Conservation (phyloP, 352 stramenopile genomes). For the Phytopythium helicoides region DNA sequence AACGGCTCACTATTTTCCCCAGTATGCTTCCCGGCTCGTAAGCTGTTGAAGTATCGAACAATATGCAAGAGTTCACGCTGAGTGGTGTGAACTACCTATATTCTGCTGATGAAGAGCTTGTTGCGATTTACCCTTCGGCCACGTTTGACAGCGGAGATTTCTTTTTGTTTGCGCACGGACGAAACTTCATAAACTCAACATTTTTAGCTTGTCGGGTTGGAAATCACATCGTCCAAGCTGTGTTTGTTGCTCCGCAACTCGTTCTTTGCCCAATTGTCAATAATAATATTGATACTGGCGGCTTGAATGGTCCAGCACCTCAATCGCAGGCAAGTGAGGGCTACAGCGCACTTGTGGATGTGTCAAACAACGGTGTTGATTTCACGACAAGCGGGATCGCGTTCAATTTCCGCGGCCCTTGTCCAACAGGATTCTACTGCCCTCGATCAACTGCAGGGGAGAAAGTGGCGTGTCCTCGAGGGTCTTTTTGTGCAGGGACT, state of each 20-base stretch:
- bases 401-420: slow-evolving; percentile 79
- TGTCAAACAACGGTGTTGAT: slow-evolving; percentile 96
- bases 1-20: slow-evolving; percentile 80
- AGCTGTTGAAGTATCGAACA: slow-evolving; percentile 94
- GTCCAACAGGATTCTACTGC: slow-evolving; percentile 90
- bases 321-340: not conserved
- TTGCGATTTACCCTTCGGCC: slow-evolving; percentile 50
- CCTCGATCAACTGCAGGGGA: slow-evolving; percentile 43
- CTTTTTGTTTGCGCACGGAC: slow-evolving; percentile 65
- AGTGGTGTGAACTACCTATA: slow-evolving; percentile 92
- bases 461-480: slow-evolving; percentile 60
- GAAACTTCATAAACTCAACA: slow-evolving; percentile 93
- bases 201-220: slow-evolving; percentile 88
- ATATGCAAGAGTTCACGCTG: slow-evolving; percentile 94
- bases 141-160: slow-evolving; percentile 49
- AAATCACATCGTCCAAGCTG: slow-evolving; percentile 61
- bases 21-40: slow-evolving; percentile 87
- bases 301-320: not conserved
- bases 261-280: slow-evolving; percentile 68
- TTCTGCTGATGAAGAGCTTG: slow-evolving; percentile 81
- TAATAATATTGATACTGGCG: not conserved
- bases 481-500: slow-evolving; percentile 72
- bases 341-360: slow-evolving; percentile 69
- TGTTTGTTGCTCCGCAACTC: slow-evolving; percentile 87
- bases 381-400: slow-evolving; percentile 79